Base-by-base conservation (phyloP, 1,284 basidiomycete genomes). In the Vanrija pseudolonga region DNA sequence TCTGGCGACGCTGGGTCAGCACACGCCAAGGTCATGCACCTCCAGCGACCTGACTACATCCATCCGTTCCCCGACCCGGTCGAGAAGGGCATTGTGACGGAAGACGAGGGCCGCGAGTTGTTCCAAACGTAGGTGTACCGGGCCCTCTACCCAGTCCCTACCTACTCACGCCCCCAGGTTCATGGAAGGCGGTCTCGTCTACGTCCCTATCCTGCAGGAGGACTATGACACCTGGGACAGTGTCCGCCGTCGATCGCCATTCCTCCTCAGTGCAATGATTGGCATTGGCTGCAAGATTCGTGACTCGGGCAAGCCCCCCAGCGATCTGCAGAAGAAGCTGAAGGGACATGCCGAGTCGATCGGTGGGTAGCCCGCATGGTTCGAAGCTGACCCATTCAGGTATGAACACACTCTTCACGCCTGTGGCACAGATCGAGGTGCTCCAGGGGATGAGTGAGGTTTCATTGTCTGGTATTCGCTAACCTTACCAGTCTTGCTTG, bases 231-330 rank as follows among this genome's bases (percentile, higher is more conserved):
- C 88, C 0, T 92, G 83, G 72, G 87, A 90, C 39, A 64, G 60
- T 48, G 56, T 71, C 9, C 62, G 65, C 9, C 40, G 56, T 12
- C 61, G 70, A 38, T 67, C 67, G 4, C 69, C 74, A 2, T 74
- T 73, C 56, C 63, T 63, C 2, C 63, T 74, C 49, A 84, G 90
- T 63, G 85, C 85, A 40, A 88, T 93, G 24, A 89, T 90, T 66
- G 88, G 90, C 84, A 88, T 91, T 26, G 90, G 88, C 6, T 84
- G 88, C 15, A 84, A 86, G 56, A 87, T 90, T 42, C 83, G 85
- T 49, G 90, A 93, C 68, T 89, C 88, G 24, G 89, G 88, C 68
- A 55, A 88, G 84, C 58, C 66, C 5, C 60, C 67, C 14, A 72
- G 67, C 26, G 67, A 68, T 18, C 65, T 73, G 3, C 76, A 77